Conservation (phyloP, 306 rosid genomes). For the Canavalia gladiata region DNA sequence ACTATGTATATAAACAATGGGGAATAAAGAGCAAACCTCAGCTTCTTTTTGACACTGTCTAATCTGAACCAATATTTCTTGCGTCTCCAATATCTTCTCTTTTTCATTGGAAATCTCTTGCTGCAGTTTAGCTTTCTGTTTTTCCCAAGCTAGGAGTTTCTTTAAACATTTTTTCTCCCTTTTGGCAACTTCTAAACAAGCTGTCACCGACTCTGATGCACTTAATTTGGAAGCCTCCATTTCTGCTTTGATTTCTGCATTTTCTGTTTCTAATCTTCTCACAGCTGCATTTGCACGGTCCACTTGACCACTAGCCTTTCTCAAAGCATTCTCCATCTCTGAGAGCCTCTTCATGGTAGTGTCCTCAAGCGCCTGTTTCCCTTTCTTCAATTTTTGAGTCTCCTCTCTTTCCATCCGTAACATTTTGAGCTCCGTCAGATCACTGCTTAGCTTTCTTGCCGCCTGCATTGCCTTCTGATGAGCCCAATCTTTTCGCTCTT, state of each 20-base stretch:
- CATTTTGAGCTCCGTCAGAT: conserved; percentile 84
- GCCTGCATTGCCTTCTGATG: conserved; percentile 97
- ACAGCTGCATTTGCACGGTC: conserved; percentile 92
- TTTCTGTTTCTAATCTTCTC: conserved; percentile 83
- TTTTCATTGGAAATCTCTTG: conserved; percentile 78
- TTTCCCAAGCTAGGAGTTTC: conserved; percentile 96
- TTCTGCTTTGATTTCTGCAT: conserved; percentile 97
- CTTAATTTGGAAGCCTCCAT: conserved; percentile 98
- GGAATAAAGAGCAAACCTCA: conserved; percentile 68
- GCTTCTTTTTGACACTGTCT: conserved; percentile 73
- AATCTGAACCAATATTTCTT: conserved; percentile 63
- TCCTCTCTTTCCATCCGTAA: conserved; percentile 95
- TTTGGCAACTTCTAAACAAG: conserved; percentile 89
- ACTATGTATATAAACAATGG: conserved; percentile 2
- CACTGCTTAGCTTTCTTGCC: conserved; percentile 84
- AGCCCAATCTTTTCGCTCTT: conserved; percentile 94
- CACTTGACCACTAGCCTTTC: conserved; percentile 94
- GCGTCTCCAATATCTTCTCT: conserved; percentile 71
- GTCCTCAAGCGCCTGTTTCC: conserved; percentile 86
- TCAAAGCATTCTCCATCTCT: conserved; percentile 94
- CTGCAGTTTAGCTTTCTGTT: conserved; percentile 82
- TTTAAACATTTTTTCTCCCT: conserved; percentile 87
- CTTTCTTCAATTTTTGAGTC: conserved; percentile 91
- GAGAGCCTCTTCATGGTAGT: conserved; percentile 90
- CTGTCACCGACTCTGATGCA: conserved; percentile 83